These are phyloP conservation scores for Eimeria tenella DNA, from an alignment of 169 alveolate species.

Conservation along the genomic window DNA sequence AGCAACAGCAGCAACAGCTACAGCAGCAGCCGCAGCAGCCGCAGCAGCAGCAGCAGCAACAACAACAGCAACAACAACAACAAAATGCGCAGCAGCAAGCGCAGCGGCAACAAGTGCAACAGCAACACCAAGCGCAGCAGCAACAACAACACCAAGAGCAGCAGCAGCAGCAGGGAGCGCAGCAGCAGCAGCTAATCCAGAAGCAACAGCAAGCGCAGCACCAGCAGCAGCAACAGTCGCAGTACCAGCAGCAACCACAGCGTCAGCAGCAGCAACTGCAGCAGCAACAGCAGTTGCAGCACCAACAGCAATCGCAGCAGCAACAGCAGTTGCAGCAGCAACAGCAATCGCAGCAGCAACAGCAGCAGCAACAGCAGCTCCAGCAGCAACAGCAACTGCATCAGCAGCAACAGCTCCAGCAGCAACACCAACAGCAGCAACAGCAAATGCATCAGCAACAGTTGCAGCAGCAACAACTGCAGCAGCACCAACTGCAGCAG, in stretches of 20 bases:
- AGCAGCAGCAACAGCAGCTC: background rate
- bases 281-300: background rate
- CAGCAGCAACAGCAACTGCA: background rate
- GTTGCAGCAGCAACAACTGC: background rate
- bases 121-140: no score
- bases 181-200: background rate
- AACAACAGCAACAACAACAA: no score
- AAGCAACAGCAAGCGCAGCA: background rate
- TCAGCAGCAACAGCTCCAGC: background rate
- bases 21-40: no score
- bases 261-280: background rate
- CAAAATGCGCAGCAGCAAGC: no score
- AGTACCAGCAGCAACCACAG: background rate
- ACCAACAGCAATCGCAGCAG: background rate
- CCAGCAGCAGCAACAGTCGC: background rate
- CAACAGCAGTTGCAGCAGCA: background rate
- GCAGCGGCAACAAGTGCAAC: no score
- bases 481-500: conserved; percentile 1
- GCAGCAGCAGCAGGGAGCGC: background rate
- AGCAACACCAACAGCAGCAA: background rate
- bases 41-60: no score
- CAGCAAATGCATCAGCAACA: conserved; percentile 9
- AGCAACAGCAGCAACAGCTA: no score
- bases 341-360: background rate
- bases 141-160: no score